Evolutionary conservation across 371 early-diverging fungal species (phyloP), one percentile per base, ranked within the genome.

Genomic region (Actinomucor elegans): DNA sequence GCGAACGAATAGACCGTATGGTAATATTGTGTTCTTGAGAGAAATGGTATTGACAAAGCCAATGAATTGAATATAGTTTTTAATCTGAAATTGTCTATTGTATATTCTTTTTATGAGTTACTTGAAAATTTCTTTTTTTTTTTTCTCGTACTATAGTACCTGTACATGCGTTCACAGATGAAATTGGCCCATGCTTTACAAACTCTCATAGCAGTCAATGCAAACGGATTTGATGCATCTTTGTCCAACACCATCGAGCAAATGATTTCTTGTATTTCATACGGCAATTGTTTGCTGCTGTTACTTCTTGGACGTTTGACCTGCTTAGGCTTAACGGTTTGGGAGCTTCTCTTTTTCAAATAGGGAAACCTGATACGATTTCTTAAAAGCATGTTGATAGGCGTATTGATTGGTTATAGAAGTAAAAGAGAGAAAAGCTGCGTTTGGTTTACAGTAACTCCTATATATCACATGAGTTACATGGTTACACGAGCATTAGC

Each of bases 251-350:
- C 18, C 26, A 54, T 48, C 18, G 28, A 29, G 15, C 55, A 60
- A 8, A 60, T 54, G 12, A 60, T 48, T 43, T 48, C 49, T 54
- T 60, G 60, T 3, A 60, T 48, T 48, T 60, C 60, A 49, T 32
- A 24, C 11, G 60, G 60, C 8, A 60, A 41, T 14, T 49, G 45
- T 24, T 35, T 57, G 15, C 29, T 40, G 17, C 38, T 47, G 9
- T 28, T 26, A 12, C 17, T 38, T 29, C 50, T 27, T 2, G 18
- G 18, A 9, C 48, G 26, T 32, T 55, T 55, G 6, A 17, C 33
- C 10, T 47, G 47, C 26, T 38, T 38, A 14, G 48, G 40, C 6
- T 32, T 56, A 4, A 33, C 49, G 10, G 11, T 24, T 35, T 26
- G 45, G 11, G 44, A 15, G 14, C 37, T 49, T n/a, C n/a, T n/a